A percentile compares a stretch with the other conserved stretches of the same genome.
phyloP scores from a whole-genome alignment of 768 basidiomycete species.

The Naganishia randhawae region DNA sequence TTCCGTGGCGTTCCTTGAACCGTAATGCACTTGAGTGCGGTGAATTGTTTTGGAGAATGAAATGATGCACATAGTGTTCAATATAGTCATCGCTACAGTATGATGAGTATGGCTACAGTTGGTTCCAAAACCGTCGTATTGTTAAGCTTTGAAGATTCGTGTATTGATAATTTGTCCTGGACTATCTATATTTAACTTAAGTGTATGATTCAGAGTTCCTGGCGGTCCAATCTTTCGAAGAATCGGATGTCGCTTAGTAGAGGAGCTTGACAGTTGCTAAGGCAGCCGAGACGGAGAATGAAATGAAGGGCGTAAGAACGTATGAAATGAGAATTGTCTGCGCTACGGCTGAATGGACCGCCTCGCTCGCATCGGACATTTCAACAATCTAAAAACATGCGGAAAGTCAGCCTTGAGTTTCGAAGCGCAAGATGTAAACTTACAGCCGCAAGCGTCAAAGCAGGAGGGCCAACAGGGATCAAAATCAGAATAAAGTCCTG shows the following conservation, averaged over 20 bases:
- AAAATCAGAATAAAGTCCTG: constrained; percentile 46
- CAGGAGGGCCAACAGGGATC: constrained; percentile 47
- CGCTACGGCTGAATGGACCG: constrained; percentile 40
- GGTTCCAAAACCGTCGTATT: background rate
- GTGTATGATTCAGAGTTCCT: too few relatives aligned
- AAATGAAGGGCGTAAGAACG: constrained; percentile 43
- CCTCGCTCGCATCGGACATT: constrained; percentile 42
- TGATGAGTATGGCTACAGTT: background rate
- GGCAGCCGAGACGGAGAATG: constrained; percentile 40
- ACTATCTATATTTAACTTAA: background rate
- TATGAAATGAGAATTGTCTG: constrained; percentile 46
- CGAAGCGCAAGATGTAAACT: constrained; percentile 1
- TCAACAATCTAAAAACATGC: constrained; percentile 30
- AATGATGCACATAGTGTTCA: background rate
- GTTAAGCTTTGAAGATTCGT: background rate
- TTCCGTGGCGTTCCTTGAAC: constrained; percentile 34
- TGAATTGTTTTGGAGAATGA: background rate
- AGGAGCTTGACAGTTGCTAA: constrained; percentile 35
- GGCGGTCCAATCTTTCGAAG: too few relatives aligned
- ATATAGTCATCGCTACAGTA: background rate
- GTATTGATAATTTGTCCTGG: too few relatives aligned
- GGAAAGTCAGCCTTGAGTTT: background rate
- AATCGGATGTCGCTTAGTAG: constrained; percentile 15
- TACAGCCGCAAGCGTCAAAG: constrained; percentile 47
- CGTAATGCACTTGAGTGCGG: background rate